Evolutionary conservation across 345 rosid genomes (phyloP).

Genomic region (Salix caprea): DNA sequence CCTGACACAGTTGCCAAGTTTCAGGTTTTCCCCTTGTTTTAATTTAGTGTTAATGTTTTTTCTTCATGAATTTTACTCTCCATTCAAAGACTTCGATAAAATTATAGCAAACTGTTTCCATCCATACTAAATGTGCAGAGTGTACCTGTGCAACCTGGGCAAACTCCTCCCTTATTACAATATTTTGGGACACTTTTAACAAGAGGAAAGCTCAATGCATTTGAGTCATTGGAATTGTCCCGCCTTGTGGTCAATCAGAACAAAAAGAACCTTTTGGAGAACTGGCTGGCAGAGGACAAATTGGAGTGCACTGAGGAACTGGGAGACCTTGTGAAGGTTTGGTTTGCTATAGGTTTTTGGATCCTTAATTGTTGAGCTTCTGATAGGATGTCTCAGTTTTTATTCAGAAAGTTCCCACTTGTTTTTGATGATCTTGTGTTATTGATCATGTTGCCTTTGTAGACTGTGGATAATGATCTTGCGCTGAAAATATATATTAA

Average conservation of each 20-base stretch:
- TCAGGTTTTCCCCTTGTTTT: slow-evolving; percentile 54
- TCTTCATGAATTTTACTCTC: background rate
- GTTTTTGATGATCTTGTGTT: background rate
- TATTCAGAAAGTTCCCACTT: background rate
- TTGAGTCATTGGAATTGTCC: slow-evolving; percentile 93
- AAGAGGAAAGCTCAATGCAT: slow-evolving; percentile 92
- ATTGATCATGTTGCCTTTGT: slow-evolving; percentile 13
- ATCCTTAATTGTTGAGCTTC: background rate
- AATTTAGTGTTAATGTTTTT: background rate
- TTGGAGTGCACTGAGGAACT: slow-evolving; percentile 98
- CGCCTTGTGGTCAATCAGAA: slow-evolving; percentile 98
- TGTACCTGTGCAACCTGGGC: slow-evolving; percentile 99
- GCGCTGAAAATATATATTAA: slow-evolving; percentile 91
- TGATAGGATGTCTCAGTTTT: background rate
- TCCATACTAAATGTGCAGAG: slow-evolving; percentile 47
- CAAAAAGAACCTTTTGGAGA: slow-evolving; percentile 92
- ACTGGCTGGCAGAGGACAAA: slow-evolving; percentile 98
- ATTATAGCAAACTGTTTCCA: slow-evolving; percentile 4
- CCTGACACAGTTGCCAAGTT: slow-evolving; percentile 97
- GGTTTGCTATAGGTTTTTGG: background rate
- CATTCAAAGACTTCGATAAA: background rate
- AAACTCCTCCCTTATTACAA: slow-evolving; percentile 93
- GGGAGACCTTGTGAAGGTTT: slow-evolving; percentile 98
- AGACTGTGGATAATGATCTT: slow-evolving; percentile 99
- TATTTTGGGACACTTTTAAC: slow-evolving; percentile 96